phyloP scores from a whole-genome alignment of 192 early-diverging fungal genomes.

The Coemansia aciculifera region DNA sequence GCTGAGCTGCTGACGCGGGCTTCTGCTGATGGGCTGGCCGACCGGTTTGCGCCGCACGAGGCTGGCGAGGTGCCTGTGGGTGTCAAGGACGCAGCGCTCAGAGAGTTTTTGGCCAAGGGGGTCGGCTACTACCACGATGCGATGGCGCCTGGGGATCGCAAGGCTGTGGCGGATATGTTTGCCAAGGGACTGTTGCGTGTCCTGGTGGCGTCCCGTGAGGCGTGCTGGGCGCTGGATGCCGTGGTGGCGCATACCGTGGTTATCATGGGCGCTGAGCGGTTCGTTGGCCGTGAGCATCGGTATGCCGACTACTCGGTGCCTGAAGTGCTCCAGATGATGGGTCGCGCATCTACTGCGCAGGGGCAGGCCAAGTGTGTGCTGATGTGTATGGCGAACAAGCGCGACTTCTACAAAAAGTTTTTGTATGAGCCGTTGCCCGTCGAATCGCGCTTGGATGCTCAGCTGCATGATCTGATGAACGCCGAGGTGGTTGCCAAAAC shows the following conservation, averaged over 20 bases:
- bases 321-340: constrained; percentile 99
- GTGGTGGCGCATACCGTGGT: constrained; percentile 80
- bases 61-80: constrained; percentile 61
- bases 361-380: constrained; percentile 78
- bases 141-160: constrained; percentile 70
- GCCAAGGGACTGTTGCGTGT: constrained; percentile 79
- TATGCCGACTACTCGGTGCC: constrained; percentile 95
- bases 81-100: constrained; percentile 74
- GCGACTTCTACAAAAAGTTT: constrained; percentile 98
- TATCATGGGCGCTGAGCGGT: constrained; percentile 97
- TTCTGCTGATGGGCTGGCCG: constrained; percentile 71
- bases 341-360: constrained; percentile 73
- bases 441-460: constrained; percentile 91
- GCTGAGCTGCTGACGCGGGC: constrained; percentile 80
- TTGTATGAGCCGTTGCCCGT: constrained; percentile 94
- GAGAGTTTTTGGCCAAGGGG: constrained; percentile 71
- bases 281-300: constrained; percentile 89
- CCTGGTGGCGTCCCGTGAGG: constrained; percentile 85
- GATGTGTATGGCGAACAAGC: constrained; percentile 93
- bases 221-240: constrained; percentile 84
- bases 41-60: constrained; percentile 74
- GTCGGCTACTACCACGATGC: constrained; percentile 94
- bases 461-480: constrained; percentile 96
- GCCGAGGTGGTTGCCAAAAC: constrained; percentile 94
- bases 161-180: constrained; percentile 75